Evolutionary conservation across 768 basidiomycete genomes (phyloP), one percentile per base, ranked within the genome.

Genomic region (Macrolepiota fuliginosa): DNA sequence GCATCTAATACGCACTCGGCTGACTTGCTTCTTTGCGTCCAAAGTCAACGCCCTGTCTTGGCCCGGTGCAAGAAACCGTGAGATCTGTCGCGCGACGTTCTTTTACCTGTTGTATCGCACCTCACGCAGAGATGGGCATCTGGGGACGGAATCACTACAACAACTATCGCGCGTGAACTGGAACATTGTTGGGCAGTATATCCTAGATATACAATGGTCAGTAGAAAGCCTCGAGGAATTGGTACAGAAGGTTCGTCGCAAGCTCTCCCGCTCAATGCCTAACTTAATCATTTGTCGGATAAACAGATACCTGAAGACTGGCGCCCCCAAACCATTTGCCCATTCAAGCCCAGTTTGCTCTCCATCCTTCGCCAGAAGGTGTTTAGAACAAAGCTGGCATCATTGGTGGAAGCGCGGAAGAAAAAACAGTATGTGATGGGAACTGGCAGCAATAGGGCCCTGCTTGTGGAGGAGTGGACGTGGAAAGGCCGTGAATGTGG

Each of bases 201-300:
- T 4, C n/a, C n/a, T 12, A 15, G 1, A 42, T 1, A 11, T 0
- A 0, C 4, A 4, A 0, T 42, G n/a, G 15, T 11, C 13, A 0
- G 15, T n/a, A 1, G 40, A n/a, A 0, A 12, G 5, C 0, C 13
- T 42, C 40, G n/a, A 15, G 1, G 1, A 7, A 17, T 42, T 42
- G 4, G n/a, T 17, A 0, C 40, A n/a, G n/a, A 42, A 42, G 40
- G 40, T 42, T 15, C n/a, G 40, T 42, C 1, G 0, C 40, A 0
- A 17, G 0, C 10, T 42, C 15, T 0, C 5, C 5, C 15, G n/a
- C 40, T 42, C 40, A 2, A 13, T n/a, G 12, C n/a, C 40, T 40
- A n/a, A 40, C 10, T 40, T 17, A 40, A 4, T 1, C 13, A 15
- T 40, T n/a, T 12, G 5, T 1, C 3, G 1, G n/a, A 40, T 40